A percentile compares a stretch with the other conserved stretches of the same genome.
phyloP scores from a whole-genome alignment of 1,284 basidiomycete genomes.

The Fomitiporia mediterranea region DNA sequence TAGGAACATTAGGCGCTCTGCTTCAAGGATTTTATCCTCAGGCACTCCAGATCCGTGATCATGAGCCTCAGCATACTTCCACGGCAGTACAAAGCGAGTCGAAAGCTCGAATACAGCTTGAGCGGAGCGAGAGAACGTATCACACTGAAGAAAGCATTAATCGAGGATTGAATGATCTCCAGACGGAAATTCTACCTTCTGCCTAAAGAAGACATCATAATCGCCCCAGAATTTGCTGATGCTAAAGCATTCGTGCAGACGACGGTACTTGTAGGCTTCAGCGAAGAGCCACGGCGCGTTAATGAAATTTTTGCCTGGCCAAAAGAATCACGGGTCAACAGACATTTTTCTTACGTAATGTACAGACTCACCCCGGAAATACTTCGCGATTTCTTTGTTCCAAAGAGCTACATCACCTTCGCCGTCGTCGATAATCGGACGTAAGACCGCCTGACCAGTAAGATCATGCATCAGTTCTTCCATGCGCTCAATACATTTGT shows the following conservation, averaged over 20 bases:
- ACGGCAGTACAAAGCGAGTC: slow-evolving; percentile 86
- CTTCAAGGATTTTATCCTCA: slow-evolving; percentile 56
- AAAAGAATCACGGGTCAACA: background rate
- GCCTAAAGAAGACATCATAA: slow-evolving; percentile 89
- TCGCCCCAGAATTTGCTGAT: slow-evolving; percentile 88
- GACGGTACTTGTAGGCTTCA: slow-evolving; percentile 97
- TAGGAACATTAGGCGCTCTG: slow-evolving; percentile 87
- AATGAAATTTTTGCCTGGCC: slow-evolving; percentile 88
- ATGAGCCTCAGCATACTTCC: slow-evolving; percentile 48
- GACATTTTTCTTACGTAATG: background rate
- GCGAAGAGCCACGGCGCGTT: slow-evolving; percentile 95
- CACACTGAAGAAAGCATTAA: slow-evolving; percentile 57
- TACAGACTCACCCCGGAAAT: slow-evolving; percentile 69
- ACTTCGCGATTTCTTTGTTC: slow-evolving; percentile 96
- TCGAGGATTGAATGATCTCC: slow-evolving; percentile 10
- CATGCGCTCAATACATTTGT: slow-evolving; percentile 85
- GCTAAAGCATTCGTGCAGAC: slow-evolving; percentile 94
- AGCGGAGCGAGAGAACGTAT: slow-evolving; percentile 90
- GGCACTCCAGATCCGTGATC: slow-evolving; percentile 34
- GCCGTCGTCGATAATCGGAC: slow-evolving; percentile 88
- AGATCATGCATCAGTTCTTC: slow-evolving; percentile 78
- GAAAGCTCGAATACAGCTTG: slow-evolving; percentile 96
- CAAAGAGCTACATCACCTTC: slow-evolving; percentile 94
- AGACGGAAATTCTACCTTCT: slow-evolving; percentile 52
- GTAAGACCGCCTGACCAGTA: slow-evolving; percentile 72